Evolutionary conservation across 164 flowering plant species (phyloP).

Genomic region (Piper betle): DNA sequence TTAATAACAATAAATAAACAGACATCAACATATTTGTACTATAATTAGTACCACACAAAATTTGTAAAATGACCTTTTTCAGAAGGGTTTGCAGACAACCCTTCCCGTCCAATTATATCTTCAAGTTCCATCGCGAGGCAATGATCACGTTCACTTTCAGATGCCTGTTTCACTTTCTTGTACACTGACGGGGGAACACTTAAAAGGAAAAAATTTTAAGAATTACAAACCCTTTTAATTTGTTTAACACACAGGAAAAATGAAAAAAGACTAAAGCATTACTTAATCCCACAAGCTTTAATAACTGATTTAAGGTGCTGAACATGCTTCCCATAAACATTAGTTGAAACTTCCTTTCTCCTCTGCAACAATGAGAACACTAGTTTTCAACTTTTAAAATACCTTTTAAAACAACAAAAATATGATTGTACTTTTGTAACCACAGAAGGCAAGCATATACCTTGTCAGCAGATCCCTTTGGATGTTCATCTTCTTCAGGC

Average conservation of each 20-base stretch:
- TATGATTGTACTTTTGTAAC: no score
- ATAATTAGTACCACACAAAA: not conserved
- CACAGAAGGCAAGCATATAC: no score
- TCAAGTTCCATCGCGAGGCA: slow-evolving; percentile 62
- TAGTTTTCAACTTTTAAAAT: not conserved
- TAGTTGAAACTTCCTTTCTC: slow-evolving; percentile 41
- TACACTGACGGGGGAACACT: slow-evolving; percentile 80
- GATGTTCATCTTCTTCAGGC: slow-evolving; percentile 32
- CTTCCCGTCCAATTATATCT: slow-evolving; percentile 70
- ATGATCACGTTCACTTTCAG: slow-evolving; percentile 72
- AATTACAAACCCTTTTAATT: not conserved
- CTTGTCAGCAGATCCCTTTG: slow-evolving; percentile 43
- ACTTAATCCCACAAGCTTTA: slow-evolving; percentile 92
- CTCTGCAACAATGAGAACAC: slow-evolving; percentile 30
- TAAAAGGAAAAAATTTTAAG: slow-evolving; percentile 3
- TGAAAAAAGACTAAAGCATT: slow-evolving; percentile 3
- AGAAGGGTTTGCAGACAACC: slow-evolving; percentile 66
- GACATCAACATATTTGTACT: no score
- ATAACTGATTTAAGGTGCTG: slow-evolving; percentile 81
- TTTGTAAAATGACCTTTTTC: slow-evolving; percentile 51
- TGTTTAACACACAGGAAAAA: not conserved
- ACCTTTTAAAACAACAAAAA: not conserved
- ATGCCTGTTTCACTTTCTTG: slow-evolving; percentile 76
- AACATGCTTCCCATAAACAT: slow-evolving; percentile 65
- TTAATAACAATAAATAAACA: no score